Base-by-base conservation (phyloP, 208 protist genomes). In the Acanthamoeba triangularis region DNA sequence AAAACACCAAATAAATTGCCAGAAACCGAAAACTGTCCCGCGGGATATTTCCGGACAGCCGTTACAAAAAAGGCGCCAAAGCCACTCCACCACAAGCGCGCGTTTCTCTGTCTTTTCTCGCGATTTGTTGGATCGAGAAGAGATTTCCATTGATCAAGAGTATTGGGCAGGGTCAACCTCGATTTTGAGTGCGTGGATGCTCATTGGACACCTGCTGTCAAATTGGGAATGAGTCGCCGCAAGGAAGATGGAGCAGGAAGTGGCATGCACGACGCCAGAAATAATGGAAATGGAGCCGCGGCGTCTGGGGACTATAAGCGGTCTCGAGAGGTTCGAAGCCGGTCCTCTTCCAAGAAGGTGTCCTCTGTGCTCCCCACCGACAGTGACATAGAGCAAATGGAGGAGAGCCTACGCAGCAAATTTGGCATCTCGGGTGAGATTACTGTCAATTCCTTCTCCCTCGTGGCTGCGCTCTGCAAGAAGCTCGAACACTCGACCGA, bases 371-470 rank as follows among this genome's bases (percentile, higher is more conserved):
- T 69, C 14, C 25, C 63, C 59, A 93, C 28, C 5, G 25, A 78
- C 61, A 78, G 56, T 25, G 87, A 78, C 25, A 72, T 93, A 2
- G 87, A 93, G 44, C 63, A 16, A 44, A 56, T 93, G 37, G 87
- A 93, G 61, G 65, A 78, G n/a, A 93, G 23, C 41, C 10, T 93
- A 2, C 37, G 13, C n/a, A 56, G 41, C 63, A 93, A 76, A 93
- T 93, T 78, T 28, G 87, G 87, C n/a, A 47, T 93, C 7, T 78
- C 56, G 23, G 61, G 87, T 47, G 63, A 93, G 63, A 78, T 93
- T 18, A 52, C 63, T 14, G 23, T 25, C 35, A 2, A 20, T 23
- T 93, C 61, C 25, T 78, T 49, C 44, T 5, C 65, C 18, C 63
- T 93, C 87, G 30, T 93, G 6, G 30, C 56, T 72, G 87, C 87